phyloP scores from a whole-genome alignment of 2,329 filamentous ascomycete genomes.

The Zasmidium cellare region DNA sequence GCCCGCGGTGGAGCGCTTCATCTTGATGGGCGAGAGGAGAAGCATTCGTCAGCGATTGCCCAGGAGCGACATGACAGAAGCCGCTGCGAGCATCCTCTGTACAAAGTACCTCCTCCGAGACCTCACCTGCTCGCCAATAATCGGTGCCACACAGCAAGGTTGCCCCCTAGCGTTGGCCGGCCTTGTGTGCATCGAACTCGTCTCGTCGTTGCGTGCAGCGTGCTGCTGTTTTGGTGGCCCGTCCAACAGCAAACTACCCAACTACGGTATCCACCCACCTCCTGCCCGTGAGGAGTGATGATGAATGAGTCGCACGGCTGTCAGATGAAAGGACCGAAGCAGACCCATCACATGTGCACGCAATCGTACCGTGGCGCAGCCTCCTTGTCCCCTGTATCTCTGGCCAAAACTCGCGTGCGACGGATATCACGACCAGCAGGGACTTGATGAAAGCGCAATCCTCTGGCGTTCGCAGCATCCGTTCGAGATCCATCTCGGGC shows the following conservation, averaged over 20 bases:
- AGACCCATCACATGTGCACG: slow-evolving; percentile 1
- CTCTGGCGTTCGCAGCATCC: neutral
- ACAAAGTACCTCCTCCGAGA: slow-evolving; percentile 4
- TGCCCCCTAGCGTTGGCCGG: neutral
- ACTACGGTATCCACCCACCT: neutral
- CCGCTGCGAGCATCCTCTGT: no score
- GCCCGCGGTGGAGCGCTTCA: slow-evolving; percentile 1
- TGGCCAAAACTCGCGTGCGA: slow-evolving; percentile 2
- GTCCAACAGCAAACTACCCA: no score
- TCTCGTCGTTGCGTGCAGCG: neutral
- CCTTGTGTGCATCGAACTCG: neutral
- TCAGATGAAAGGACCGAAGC: slow-evolving; percentile 1
- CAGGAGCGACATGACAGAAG: neutral
- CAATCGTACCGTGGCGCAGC: slow-evolving; percentile 7
- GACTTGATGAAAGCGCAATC: neutral
- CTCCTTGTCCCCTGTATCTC: neutral
- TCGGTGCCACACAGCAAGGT: slow-evolving; percentile 3
- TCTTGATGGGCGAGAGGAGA: neutral
- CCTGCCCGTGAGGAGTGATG: no score
- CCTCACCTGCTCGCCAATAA: neutral
- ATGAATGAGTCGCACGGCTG: neutral
- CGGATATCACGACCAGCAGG: neutral
- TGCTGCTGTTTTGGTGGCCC: neutral
- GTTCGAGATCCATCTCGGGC: neutral
- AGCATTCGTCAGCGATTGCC: slow-evolving; percentile 6